These are phyloP conservation scores for Margaritispora aquatica DNA, from an alignment of 495 filamentous ascomycete genomes.

Conservation along the genomic window DNA sequence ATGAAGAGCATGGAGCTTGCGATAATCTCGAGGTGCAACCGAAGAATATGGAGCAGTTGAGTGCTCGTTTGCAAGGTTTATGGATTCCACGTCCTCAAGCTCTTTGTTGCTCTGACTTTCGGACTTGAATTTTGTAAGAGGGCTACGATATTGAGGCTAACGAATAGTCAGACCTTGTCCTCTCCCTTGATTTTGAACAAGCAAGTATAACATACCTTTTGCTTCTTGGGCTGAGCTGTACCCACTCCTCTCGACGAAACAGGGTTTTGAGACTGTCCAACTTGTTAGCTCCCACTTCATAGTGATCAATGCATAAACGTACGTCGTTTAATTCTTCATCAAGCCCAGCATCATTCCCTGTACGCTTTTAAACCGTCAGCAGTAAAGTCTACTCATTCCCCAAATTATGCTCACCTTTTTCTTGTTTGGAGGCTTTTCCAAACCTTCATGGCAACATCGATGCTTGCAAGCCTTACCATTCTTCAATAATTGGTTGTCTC, in stretches of 20 bases:
- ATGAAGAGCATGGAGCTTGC: conserved; percentile 31
- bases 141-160: background rate
- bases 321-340: background rate
- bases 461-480: conserved; percentile 48
- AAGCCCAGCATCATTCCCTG: background rate
- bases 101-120: conserved; percentile 9
- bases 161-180: too few species aligned
- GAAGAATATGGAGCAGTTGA: conserved; percentile 19
- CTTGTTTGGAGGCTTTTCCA: conserved; percentile 67
- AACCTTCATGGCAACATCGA: conserved; percentile 80
- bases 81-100: conserved; percentile 24
- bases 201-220: background rate
- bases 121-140: conserved; percentile 1
- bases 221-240: background rate
- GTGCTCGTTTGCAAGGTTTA: conserved; percentile 28
- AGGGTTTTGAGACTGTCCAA: too few species aligned
- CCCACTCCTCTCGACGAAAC: background rate
- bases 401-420: conserved; percentile 8
- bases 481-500: conserved; percentile 62
- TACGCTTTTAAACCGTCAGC: background rate
- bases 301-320: too few species aligned
- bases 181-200: too few species aligned
- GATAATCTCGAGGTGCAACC: conserved; percentile 25
- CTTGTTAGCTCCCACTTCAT: too few species aligned
- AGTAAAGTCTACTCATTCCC: too few species aligned